These are phyloP conservation scores for Scleroderma citrinum DNA, from an alignment of 768 basidiomycete species.

Conservation along the genomic window DNA sequence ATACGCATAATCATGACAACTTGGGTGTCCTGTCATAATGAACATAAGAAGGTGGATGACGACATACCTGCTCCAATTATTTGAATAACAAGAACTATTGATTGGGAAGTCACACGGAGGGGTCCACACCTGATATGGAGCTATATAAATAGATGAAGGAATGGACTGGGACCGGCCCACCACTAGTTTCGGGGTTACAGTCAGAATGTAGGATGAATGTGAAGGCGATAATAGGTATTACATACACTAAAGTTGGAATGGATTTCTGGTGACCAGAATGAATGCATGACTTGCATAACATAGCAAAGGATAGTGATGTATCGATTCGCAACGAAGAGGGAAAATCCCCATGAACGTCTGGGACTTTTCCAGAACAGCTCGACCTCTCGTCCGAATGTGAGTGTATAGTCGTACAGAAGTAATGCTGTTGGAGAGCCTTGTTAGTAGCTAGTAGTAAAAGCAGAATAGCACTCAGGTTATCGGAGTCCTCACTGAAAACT, in stretches of 20 bases:
- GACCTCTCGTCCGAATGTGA: conserved; percentile 40
- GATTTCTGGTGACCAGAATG: conserved; percentile 20
- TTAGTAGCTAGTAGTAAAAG: no score
- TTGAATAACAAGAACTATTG: conserved; percentile 3
- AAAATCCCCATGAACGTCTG: conserved; percentile 26
- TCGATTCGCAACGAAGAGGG: conserved; percentile 38
- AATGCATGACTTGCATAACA: conserved; percentile 26
- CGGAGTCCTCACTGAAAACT: no score
- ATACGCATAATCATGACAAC: conserved; percentile 17
- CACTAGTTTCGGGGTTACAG: no score
- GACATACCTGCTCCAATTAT: conserved; percentile 8
- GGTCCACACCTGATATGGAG: no score
- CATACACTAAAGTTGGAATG: background rate
- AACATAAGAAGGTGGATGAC: background rate
- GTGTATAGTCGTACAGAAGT: conserved; percentile 38
- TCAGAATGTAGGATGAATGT: no score
- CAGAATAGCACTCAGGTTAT: no score
- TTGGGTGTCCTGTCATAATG: background rate
- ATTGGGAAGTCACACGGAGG: no score
- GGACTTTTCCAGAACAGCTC: conserved; percentile 37
- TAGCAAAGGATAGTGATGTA: conserved; percentile 36
- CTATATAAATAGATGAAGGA: no score
- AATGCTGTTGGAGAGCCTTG: conserved; percentile 20
- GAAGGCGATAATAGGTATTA: background rate
- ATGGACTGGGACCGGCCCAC: no score